Evolutionary conservation across 495 filamentous ascomycete genomes (phyloP).

Genomic region (Annulohypoxylon moriforme): DNA sequence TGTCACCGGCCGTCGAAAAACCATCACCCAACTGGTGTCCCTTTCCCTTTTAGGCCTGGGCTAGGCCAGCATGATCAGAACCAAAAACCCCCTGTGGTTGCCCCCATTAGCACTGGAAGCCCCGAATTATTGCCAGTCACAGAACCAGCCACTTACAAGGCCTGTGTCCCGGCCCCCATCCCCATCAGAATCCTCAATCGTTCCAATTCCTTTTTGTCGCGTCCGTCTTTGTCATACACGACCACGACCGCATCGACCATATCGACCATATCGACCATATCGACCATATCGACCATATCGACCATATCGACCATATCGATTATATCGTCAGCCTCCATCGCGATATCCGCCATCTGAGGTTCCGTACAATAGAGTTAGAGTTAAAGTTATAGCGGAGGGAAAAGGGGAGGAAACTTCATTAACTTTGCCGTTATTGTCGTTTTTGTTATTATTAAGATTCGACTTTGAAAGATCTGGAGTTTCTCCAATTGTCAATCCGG

Average conservation of each 20-base stretch:
- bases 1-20: neutral
- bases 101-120: slow-evolving; percentile 28
- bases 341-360: slow-evolving; percentile 12
- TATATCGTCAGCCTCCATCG: slow-evolving; percentile 26
- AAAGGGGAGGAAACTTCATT: slow-evolving; percentile 31
- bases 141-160: slow-evolving; percentile 32
- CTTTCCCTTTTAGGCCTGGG: slow-evolving; percentile 21
- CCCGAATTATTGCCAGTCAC: slow-evolving; percentile 19
- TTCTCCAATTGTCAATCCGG: slow-evolving; percentile 41
- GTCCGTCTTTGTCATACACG: slow-evolving; percentile 40
- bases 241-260: neutral
- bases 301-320: neutral
- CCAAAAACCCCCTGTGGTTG: slow-evolving; percentile 29
- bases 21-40: slow-evolving; percentile 27
- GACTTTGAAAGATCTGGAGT: slow-evolving; percentile 12
- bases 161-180: slow-evolving; percentile 10
- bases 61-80: slow-evolving; percentile 32
- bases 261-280: too few species aligned
- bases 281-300: too few species aligned
- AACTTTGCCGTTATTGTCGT: neutral
- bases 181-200: slow-evolving; percentile 30
- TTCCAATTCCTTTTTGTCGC: slow-evolving; percentile 29
- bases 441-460: neutral
- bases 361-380: slow-evolving; percentile 24
- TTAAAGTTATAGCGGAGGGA: slow-evolving; percentile 35